phyloP scores from a whole-genome alignment of 1,139 yeast genomes.

The Kurtzmaniella quercitrusa region DNA sequence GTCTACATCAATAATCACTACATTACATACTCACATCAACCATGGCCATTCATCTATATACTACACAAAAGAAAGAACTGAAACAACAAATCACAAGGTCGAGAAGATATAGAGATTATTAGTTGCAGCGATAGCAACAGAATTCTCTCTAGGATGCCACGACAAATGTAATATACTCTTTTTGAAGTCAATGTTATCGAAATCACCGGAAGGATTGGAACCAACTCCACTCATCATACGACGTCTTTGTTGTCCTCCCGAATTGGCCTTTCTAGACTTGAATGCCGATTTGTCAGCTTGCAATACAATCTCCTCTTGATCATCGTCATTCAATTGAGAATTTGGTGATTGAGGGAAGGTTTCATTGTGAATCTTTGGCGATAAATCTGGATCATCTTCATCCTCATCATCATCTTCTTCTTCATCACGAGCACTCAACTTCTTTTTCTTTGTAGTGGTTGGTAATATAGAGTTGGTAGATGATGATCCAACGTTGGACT shows the following conservation, averaged over 20 bases:
- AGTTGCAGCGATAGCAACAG: slow-evolving; percentile 97
- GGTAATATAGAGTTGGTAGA: background rate
- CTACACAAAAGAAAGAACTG: background rate
- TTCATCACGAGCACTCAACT: slow-evolving; percentile 11
- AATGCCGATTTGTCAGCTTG: slow-evolving; percentile 99
- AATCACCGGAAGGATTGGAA: slow-evolving; percentile 42
- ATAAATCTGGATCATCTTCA: slow-evolving; percentile 38
- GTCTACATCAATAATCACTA: background rate
- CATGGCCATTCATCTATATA: background rate
- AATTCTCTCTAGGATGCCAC: slow-evolving; percentile 97
- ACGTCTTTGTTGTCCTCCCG: slow-evolving; percentile 31
- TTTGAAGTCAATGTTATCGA: slow-evolving; percentile 88
- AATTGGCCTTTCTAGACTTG: slow-evolving; percentile 62
- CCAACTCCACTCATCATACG: slow-evolving; percentile 45
- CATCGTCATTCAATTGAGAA: slow-evolving; percentile 47
- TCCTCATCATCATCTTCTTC: slow-evolving; percentile 37
- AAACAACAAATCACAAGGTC: slow-evolving; percentile 38
- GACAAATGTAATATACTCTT: slow-evolving; percentile 92
- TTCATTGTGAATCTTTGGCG: slow-evolving; percentile 21
- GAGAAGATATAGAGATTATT: slow-evolving; percentile 84
- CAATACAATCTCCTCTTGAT: slow-evolving; percentile 69
- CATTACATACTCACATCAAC: background rate
- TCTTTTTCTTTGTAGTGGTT: slow-evolving; percentile 10
- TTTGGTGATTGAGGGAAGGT: slow-evolving; percentile 34
- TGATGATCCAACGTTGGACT: background rate